Evolutionary conservation across 1,284 basidiomycete species (phyloP), one percentile per base, ranked within the genome.

Genomic region (Microstroma glucosiphilum): DNA sequence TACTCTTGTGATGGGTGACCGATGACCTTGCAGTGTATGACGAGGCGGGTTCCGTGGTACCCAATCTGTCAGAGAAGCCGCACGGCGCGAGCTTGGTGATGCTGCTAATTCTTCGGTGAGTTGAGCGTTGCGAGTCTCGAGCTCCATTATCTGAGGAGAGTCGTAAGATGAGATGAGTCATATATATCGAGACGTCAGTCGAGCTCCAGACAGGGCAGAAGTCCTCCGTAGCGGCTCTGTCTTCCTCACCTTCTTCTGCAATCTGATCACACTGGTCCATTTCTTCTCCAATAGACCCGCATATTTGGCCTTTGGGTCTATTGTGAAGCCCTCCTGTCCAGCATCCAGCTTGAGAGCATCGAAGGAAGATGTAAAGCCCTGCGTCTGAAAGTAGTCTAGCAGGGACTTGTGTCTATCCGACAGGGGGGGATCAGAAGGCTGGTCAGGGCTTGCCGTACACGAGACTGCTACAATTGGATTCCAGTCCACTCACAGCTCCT

Each of bases 281-380:
- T 94, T 94, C 86, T 92, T 93, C 82, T 91, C 91, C 64, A 94
- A 81, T 63, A 94, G 82, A 0, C 90, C 91, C 1, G 87, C 86
- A 76, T 87, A 89, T 75, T 89, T 89, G 57, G 88, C 86, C 74
- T 89, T 90, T 17, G 90, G 86, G 82, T 92, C 89, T 19, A 87
- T 87, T 9, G 84, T 83, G 77, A 91, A 91, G 62, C 88, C 87
- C 43, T 83, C 75, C 75, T 84, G 70, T 7, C 61, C 66, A 0
- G 69, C 56, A 59, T 91, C 89, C 26, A 80, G 72, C 72, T 85
- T 85, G 59, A 91, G 81, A 1, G 87, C 85, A 15, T 86, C 83
- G 71, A 85, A 89, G 1, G 89, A 84, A 30, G 83, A 82, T 37
- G 80, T 80, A 70, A 89, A 85, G 64, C 88, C 87, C 63, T 85